A percentile compares a stretch with the other conserved stretches of the same genome.
These are phyloP conservation scores for Nakaseomyces uthaithaninus DNA, from an alignment of 1,139 yeast species.

Conservation along the genomic window DNA sequence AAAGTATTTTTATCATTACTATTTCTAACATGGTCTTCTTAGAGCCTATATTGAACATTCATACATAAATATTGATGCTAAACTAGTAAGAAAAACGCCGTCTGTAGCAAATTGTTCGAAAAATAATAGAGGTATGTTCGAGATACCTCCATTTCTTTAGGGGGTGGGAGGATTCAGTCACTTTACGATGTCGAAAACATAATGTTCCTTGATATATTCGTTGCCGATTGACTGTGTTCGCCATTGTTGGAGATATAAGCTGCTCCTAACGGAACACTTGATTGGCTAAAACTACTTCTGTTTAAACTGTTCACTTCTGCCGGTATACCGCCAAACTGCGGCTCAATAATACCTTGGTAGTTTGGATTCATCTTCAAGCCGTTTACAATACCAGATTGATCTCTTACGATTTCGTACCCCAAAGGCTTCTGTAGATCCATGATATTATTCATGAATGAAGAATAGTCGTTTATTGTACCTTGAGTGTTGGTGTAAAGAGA, in stretches of 20 bases:
- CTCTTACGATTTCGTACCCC: conserved; percentile 1
- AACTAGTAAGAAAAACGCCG: too few relatives aligned
- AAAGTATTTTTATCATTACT: too few relatives aligned
- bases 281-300: background rate
- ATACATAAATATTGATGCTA: too few relatives aligned
- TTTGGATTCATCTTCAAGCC: background rate
- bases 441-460: background rate
- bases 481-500: background rate
- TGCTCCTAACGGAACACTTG: background rate
- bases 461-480: background rate
- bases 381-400: conserved; percentile 4
- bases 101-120: too few relatives aligned
- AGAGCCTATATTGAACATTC: too few relatives aligned
- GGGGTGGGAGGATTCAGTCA: too few relatives aligned
- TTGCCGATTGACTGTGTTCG: background rate
- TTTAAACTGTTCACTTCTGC: background rate
- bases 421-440: background rate
- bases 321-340: background rate
- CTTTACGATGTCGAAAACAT: background rate
- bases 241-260: background rate
- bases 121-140: too few relatives aligned
- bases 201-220: conserved; percentile 1
- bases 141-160: too few relatives aligned
- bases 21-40: too few relatives aligned
- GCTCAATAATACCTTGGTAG: background rate